These are phyloP conservation scores for Perkinsus olseni DNA, from an alignment of 169 alveolate species.

Conservation along the genomic window DNA sequence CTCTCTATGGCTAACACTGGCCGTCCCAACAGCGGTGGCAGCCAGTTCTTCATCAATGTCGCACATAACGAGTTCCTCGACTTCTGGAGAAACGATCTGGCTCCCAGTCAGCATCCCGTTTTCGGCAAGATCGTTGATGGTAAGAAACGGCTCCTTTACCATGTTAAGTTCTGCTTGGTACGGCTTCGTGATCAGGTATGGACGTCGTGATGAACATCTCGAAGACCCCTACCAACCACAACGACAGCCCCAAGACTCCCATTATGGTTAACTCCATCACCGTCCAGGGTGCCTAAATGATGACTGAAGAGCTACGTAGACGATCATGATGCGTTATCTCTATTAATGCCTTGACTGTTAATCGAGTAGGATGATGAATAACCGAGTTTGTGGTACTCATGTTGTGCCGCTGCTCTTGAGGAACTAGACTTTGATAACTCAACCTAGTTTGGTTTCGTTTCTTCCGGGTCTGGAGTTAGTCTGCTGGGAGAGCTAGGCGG, in stretches of 20 bases:
- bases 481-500: no score
- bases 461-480: no score
- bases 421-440: no score
- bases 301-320: neutral
- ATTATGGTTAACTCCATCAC: neutral
- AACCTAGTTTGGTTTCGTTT: no score
- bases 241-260: neutral
- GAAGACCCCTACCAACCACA: neutral
- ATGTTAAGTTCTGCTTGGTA: neutral
- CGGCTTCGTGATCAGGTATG: neutral
- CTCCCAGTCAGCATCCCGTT: conserved; percentile 7
- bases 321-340: neutral
- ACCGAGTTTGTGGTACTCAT: no score
- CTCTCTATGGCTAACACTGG: conserved; percentile 16
- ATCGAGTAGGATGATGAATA: neutral
- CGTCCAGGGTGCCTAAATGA: neutral
- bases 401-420: no score
- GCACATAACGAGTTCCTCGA: conserved; percentile 4
- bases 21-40: conserved; percentile 12
- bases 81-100: neutral
- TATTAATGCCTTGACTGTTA: neutral
- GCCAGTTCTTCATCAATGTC: conserved; percentile 12
- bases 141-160: neutral
- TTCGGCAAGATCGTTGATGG: conserved; percentile 6
- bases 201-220: conserved; percentile 1